Evolutionary conservation across 2,329 filamentous ascomycete species (phyloP).

Genomic region (Botrytis squamosa): DNA sequence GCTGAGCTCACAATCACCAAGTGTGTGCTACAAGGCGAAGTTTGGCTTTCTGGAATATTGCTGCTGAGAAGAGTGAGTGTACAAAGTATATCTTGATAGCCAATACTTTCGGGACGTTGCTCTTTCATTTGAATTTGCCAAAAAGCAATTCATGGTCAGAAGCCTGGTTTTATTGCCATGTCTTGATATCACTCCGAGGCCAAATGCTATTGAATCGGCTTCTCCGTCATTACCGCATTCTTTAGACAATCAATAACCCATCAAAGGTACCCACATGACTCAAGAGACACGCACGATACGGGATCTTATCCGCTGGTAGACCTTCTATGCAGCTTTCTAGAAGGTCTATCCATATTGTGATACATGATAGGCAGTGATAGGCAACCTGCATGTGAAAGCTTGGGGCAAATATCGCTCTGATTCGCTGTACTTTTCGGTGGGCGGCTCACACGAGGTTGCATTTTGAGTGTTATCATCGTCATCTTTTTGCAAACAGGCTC

Average conservation of each 20-base stretch:
- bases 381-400: not conserved
- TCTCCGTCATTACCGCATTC: not conserved
- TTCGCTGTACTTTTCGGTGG: not conserved
- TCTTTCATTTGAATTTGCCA: not conserved
- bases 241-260: not conserved
- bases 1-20: not conserved
- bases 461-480: slow-evolving; percentile 4
- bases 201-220: not conserved
- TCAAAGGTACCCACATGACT: slow-evolving; percentile 9
- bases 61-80: not conserved
- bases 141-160: not conserved
- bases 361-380: not conserved
- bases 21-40: not conserved
- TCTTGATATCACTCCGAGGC: not conserved
- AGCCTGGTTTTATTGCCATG: not conserved
- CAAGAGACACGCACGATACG: not conserved
- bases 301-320: slow-evolving; percentile 5
- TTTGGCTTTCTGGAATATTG: not conserved
- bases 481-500: not conserved
- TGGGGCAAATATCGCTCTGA: slow-evolving; percentile 6
- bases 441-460: not conserved
- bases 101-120: not conserved
- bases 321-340: slow-evolving; percentile 11
- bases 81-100: not conserved
- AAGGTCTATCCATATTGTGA: not conserved